Base-by-base conservation (phyloP, 208 protist species). In the Novymonas esmeraldas region DNA sequence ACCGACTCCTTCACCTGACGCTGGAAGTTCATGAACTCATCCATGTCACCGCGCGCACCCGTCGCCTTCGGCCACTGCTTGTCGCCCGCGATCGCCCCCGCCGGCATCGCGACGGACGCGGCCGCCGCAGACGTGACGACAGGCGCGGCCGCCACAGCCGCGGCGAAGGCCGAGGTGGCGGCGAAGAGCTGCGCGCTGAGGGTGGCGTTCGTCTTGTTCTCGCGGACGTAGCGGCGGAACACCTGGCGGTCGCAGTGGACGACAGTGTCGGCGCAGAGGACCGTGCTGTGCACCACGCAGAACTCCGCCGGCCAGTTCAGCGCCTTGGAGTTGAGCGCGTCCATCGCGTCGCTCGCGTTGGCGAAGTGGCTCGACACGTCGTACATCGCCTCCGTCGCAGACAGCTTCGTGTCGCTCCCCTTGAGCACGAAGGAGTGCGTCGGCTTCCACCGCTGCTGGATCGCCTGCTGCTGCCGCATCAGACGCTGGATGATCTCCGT, bases 281-380 rank as follows among this genome's bases (percentile, higher is more conserved):
- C 79, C 9, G 79, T 85, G 68, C 79, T 76, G 28, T 93, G 79
- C 52, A 92, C 84, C 29, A 96, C 79, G 48, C 81, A 92, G 69
- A 84, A 94, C 45, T 94, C 87, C 3, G 88, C 85, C 22, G 88
- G 85, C 88, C 90, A 96, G 59, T 82, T 68, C 28, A 92, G 82
- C 26, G 58, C 58, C 49, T 78, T 80, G 34, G 46, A 73, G 76
- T 94, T 93, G 29, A 96, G 71, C 36, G 80, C 85, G 33, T 93
- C 84, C 38, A 93, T 69, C 6, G 82, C 87, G 44, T 91, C 84
- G 26, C 50, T 51, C 2, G 73, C 58, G 48, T 81, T 80, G 9
- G 72, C 52, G 54, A 96, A 96, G 55, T 85, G 63, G 28, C 51
- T 56, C 0, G 84, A 85, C 41, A 92, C 50, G 61, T 94, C 90